A percentile compares a stretch with the other conserved stretches of the same genome.
phyloP scores from a whole-genome alignment of 768 basidiomycete species.

The Rhodotorula sphaerocarpa region DNA sequence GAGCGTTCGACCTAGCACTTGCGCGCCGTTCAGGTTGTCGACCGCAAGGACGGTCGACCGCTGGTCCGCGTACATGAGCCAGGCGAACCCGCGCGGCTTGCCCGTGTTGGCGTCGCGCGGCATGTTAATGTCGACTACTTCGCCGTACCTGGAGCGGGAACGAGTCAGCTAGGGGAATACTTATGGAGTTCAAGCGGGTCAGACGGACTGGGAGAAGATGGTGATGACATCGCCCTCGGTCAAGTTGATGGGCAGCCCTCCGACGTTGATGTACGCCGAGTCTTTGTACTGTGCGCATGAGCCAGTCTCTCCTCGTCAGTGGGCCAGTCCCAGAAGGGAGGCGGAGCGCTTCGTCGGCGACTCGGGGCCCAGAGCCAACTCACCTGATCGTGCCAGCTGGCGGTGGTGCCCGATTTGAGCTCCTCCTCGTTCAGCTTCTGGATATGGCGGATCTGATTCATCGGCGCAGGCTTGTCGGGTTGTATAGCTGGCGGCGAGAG shows the following conservation, averaged over 20 bases:
- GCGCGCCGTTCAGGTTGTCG: slow-evolving; percentile 95
- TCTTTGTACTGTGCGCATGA: slow-evolving; percentile 51
- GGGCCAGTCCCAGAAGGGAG: too few species aligned
- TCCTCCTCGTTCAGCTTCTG: slow-evolving; percentile 86
- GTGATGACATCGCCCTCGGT: slow-evolving; percentile 97
- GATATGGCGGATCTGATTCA: slow-evolving; percentile 62
- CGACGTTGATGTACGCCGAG: slow-evolving; percentile 89
- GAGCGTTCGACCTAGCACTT: slow-evolving; percentile 72
- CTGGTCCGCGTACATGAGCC: slow-evolving; percentile 99
- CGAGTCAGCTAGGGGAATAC: too few species aligned
- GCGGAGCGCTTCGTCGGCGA: not conserved
- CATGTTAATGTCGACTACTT: slow-evolving; percentile 87
- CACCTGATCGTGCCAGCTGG: slow-evolving; percentile 84
- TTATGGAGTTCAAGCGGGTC: too few species aligned
- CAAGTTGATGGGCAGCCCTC: slow-evolving; percentile 75
- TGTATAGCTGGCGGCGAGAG: too few species aligned
- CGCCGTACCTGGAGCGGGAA: too few species aligned
- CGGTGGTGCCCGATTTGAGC: slow-evolving; percentile 62
- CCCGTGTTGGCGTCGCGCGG: slow-evolving; percentile 89
- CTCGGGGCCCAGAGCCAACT: too few species aligned
- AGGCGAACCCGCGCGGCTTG: slow-evolving; percentile 82
- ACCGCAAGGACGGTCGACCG: slow-evolving; percentile 90
- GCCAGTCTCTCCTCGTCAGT: too few species aligned
- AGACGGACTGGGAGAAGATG: slow-evolving; percentile 81
- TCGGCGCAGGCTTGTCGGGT: not conserved